These are phyloP conservation scores for Phalaenopsis equestris DNA, from an alignment of 106 monocot genomes.

Conservation along the genomic window DNA sequence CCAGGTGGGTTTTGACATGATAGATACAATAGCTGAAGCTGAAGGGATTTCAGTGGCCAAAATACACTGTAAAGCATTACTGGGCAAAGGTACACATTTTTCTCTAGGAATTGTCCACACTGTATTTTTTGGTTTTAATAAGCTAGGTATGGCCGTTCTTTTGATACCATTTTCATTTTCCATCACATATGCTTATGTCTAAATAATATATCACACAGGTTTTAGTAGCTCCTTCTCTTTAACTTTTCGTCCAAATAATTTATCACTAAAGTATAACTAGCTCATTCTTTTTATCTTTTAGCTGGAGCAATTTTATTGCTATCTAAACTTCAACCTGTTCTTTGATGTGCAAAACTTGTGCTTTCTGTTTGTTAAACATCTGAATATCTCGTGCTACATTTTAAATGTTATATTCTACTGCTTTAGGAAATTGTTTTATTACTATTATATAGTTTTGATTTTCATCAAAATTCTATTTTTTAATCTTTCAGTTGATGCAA, in stretches of 20 bases:
- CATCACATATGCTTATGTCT: neutral
- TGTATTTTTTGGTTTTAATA: neutral
- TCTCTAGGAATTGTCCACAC: neutral
- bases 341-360: neutral
- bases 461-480: neutral
- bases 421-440: neutral
- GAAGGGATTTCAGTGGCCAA: slow-evolving; percentile 77
- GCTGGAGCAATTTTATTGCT: neutral
- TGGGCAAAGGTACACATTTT: slow-evolving; percentile 57
- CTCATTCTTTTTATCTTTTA: neutral
- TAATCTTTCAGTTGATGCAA: neutral
- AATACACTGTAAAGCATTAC: slow-evolving; percentile 48
- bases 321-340: neutral
- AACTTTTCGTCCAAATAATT: neutral
- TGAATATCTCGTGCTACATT: neutral
- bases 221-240: neutral
- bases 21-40: slow-evolving; percentile 78
- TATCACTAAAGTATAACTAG: neutral
- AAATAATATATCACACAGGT: neutral
- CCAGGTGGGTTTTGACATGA: slow-evolving; percentile 85
- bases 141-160: neutral
- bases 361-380: neutral
- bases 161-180: neutral
- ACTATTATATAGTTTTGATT: neutral
- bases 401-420: neutral